phyloP scores from a whole-genome alignment of 176 grass and related monocot species.

The Paspalum vaginatum region DNA sequence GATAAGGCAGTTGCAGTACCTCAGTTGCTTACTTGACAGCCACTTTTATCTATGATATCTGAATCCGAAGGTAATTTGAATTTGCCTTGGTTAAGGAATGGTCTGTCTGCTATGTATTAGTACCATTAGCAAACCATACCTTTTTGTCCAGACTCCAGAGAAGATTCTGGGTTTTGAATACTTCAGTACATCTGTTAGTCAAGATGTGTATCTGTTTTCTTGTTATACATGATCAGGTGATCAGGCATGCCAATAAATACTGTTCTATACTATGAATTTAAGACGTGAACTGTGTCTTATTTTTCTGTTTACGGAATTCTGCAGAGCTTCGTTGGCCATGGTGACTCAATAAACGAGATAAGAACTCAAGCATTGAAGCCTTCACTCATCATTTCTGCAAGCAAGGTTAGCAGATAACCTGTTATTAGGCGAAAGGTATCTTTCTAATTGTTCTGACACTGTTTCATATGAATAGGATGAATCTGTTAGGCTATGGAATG shows the following conservation, averaged over 20 bases:
- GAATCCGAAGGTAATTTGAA: background rate
- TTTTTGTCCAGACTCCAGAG: background rate
- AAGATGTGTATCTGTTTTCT: too few species aligned
- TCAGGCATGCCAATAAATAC: background rate
- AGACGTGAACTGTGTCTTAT: background rate
- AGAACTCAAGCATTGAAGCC: constrained; percentile 49
- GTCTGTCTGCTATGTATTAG: background rate
- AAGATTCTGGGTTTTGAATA: constrained; percentile 15
- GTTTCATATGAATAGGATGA: too few species aligned
- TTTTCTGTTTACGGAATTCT: constrained; percentile 22
- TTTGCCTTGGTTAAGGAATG: background rate
- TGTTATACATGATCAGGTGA: background rate
- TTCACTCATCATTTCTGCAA: too few species aligned
- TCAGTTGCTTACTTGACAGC: constrained; percentile 8
- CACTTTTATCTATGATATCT: background rate
- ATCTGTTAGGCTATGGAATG: too few species aligned
- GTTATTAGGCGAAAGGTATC: too few species aligned
- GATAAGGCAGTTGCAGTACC: background rate
- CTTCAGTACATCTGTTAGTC: background rate
- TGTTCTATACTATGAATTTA: constrained; percentile 17
- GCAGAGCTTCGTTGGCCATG: constrained; percentile 84
- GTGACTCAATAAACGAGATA: constrained; percentile 84
- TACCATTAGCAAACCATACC: background rate
- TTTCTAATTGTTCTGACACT: too few species aligned
- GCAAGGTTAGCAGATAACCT: too few species aligned